Conservation (phyloP, 1,139 yeast species). For the Yamadazyma sp. region DNA sequence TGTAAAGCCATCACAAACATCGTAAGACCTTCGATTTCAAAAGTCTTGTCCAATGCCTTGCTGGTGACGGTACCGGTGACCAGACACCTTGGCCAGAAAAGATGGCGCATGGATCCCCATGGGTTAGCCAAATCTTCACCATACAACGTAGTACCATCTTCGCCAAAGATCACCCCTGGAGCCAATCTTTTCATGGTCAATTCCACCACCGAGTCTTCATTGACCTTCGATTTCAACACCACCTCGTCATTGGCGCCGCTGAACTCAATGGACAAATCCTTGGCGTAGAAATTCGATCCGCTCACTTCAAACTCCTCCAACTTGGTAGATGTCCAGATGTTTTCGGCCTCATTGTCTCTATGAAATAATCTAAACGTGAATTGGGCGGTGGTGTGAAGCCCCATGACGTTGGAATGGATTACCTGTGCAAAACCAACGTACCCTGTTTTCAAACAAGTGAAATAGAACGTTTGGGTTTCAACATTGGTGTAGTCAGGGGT, state of each 20-base stretch:
- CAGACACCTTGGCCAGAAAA: conserved; percentile 90
- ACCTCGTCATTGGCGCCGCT: conserved; percentile 56
- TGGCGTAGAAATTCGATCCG: conserved; percentile 82
- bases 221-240: conserved; percentile 64
- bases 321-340: conserved; percentile 87
- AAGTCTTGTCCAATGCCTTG: conserved; percentile 17
- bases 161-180: conserved; percentile 90
- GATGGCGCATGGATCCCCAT: conserved; percentile 97
- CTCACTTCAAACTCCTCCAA: conserved; percentile 75
- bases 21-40: conserved; percentile 54
- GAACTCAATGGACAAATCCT: conserved; percentile 62
- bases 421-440: conserved; percentile 88
- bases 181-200: conserved; percentile 58
- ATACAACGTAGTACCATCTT: conserved; percentile 79
- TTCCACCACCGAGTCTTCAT: conserved; percentile 72
- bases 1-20: conserved; percentile 98
- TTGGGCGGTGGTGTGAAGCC: conserved; percentile 89
- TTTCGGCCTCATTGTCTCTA: conserved; percentile 43
- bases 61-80: conserved; percentile 62
- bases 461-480: conserved; percentile 92
- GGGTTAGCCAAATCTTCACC: conserved; percentile 82
- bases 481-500: conserved; percentile 83
- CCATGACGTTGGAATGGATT: conserved; percentile 89
- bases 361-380: conserved; percentile 83
- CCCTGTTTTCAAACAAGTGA: conserved; percentile 61